Percentiles rank a stretch among this genome's conserved stretches.
These are phyloP conservation scores for Leccinum arenicola DNA, from an alignment of 768 basidiomycete species.

Conservation along the genomic window DNA sequence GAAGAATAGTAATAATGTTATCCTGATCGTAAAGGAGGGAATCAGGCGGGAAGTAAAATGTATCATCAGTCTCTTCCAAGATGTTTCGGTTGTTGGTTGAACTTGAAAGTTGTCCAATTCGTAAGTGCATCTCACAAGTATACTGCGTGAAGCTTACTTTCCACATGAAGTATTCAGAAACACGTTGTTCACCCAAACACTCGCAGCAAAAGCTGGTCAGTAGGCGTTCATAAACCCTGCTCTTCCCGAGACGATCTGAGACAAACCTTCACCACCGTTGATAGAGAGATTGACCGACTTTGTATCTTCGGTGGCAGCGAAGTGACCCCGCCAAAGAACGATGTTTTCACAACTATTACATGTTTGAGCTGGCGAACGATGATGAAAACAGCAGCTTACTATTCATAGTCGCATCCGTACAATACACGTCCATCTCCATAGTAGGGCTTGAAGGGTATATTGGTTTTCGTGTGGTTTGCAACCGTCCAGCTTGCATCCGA, in stretches of 20 bases:
- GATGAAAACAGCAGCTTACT: constrained; percentile 44
- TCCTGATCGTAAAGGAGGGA: constrained; percentile 51
- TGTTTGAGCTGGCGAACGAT: constrained; percentile 4
- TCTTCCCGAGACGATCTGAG: neutral
- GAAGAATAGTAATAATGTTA: constrained; percentile 77
- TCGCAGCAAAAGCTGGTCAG: constrained; percentile 66
- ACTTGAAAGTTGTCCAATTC: constrained; percentile 22
- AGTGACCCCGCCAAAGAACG: constrained; percentile 82
- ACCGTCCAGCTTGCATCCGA: constrained; percentile 63
- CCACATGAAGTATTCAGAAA: constrained; percentile 74
- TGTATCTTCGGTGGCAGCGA: constrained; percentile 56
- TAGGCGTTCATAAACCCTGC: neutral
- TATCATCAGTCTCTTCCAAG: constrained; percentile 65
- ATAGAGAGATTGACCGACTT: constrained; percentile 71
- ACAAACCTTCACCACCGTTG: constrained; percentile 72
- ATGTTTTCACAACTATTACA: constrained; percentile 70
- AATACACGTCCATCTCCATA: constrained; percentile 77
- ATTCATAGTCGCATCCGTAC: constrained; percentile 86
- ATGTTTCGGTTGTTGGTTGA: constrained; percentile 64
- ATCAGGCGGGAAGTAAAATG: constrained; percentile 58
- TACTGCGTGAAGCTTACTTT: constrained; percentile 46
- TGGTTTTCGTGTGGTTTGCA: constrained; percentile 72
- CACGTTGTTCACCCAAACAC: constrained; percentile 73
- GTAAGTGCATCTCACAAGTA: neutral
- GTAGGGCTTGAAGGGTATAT: constrained; percentile 63